Conservation (phyloP, 257 asterid species). For the Misopates orontium region DNA sequence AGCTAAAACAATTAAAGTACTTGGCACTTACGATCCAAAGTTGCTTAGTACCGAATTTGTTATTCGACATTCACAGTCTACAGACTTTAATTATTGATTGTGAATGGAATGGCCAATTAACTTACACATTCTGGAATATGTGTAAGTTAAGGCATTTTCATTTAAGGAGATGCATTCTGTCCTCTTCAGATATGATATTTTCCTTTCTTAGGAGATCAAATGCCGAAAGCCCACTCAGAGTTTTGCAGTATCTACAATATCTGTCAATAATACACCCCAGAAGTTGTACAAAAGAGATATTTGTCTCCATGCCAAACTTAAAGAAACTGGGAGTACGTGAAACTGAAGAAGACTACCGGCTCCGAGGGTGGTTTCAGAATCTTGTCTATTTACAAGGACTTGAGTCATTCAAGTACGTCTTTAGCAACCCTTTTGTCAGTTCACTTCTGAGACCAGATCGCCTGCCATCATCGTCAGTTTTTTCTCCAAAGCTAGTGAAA, state of each 20-base stretch:
- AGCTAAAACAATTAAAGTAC: slow-evolving; percentile 18
- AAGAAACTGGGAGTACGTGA: slow-evolving; percentile 28
- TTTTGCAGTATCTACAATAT: slow-evolving; percentile 17
- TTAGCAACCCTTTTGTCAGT: slow-evolving; percentile 23
- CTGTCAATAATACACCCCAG: slow-evolving; percentile 23
- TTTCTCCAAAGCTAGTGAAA: slow-evolving; percentile 31
- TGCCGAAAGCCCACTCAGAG: background rate
- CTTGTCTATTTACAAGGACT: slow-evolving; percentile 22
- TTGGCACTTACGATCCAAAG: slow-evolving; percentile 22
- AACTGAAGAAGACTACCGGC: slow-evolving; percentile 25
- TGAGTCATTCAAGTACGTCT: slow-evolving; percentile 24
- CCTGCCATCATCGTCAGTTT: background rate
- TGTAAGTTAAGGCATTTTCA: slow-evolving; percentile 26
- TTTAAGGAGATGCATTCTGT: slow-evolving; percentile 20
- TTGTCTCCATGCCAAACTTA: slow-evolving; percentile 31
- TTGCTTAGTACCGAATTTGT: background rate
- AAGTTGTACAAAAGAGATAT: slow-evolving; percentile 22
- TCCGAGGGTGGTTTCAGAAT: slow-evolving; percentile 21
- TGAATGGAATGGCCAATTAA: slow-evolving; percentile 27
- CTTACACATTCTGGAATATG: slow-evolving; percentile 23
- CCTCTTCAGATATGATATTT: background rate
- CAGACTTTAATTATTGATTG: slow-evolving; percentile 22
- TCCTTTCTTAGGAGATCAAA: no score
- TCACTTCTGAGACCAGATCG: slow-evolving; percentile 9
- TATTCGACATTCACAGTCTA: background rate